A percentile compares a stretch with the other conserved stretches of the same genome.
Conservation (phyloP, 345 rosid species). For the Pistacia atlantica region DNA sequence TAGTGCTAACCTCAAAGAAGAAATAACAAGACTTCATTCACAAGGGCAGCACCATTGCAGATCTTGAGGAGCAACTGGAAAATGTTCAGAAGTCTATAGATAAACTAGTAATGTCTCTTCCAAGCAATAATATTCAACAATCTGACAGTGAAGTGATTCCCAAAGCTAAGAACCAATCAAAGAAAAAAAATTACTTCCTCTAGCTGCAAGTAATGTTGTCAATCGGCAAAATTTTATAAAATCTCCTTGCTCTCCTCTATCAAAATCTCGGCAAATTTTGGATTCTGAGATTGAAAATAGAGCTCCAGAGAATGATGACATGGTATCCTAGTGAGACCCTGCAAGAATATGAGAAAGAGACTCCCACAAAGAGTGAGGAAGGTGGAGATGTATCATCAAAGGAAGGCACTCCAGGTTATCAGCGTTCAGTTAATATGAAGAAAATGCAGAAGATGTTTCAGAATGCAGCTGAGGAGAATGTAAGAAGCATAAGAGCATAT, state of each 20-base stretch:
- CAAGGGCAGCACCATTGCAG: slow-evolving; percentile 94
- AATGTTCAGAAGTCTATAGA: slow-evolving; percentile 97
- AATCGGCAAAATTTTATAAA: slow-evolving; percentile 73
- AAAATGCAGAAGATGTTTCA: slow-evolving; percentile 99
- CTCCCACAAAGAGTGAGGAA: slow-evolving; percentile 80
- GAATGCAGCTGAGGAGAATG: slow-evolving; percentile 99
- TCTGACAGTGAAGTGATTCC: slow-evolving; percentile 51
- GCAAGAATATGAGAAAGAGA: slow-evolving; percentile 61
- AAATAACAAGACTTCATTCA: slow-evolving; percentile 97
- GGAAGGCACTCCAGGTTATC: slow-evolving; percentile 74
- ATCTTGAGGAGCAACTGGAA: slow-evolving; percentile 95
- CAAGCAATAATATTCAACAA: slow-evolving; percentile 46
- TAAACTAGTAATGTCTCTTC: slow-evolving; percentile 94
- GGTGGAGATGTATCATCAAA: slow-evolving; percentile 78
- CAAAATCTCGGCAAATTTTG: slow-evolving; percentile 73
- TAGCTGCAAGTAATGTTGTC: slow-evolving; percentile 69
- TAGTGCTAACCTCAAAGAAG: slow-evolving; percentile 93
- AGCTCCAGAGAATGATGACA: slow-evolving; percentile 66
- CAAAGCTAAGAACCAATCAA: slow-evolving; percentile 68
- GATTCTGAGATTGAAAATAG: slow-evolving; percentile 79
- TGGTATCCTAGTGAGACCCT: slow-evolving; percentile 38
- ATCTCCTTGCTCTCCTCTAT: slow-evolving; percentile 92
- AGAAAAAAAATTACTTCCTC: slow-evolving; percentile 83
- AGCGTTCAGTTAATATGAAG: slow-evolving; percentile 90
- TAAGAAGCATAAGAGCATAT: slow-evolving; percentile 88